Evolutionary conservation across 2,329 filamentous ascomycete genomes (phyloP), one percentile per base, ranked within the genome.

Genomic region (Myriangium duriaei): DNA sequence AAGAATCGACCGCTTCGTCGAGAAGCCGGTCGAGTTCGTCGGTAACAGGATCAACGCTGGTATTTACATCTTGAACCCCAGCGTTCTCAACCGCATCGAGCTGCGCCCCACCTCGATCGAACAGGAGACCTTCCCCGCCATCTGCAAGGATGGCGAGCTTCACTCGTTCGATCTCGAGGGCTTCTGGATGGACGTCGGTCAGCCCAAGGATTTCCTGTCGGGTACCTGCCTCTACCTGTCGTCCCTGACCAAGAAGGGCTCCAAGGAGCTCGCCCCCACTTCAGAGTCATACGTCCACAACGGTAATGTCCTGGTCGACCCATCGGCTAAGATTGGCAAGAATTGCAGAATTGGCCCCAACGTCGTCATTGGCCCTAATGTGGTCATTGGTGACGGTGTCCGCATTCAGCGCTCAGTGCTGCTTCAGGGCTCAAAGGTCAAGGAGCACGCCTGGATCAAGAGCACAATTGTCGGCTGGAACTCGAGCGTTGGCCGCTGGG

Each of bases 171-270:
- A 96, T 58, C 76, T 96, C 18, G 86, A 95, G 50, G 86, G 88
- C 51, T 96, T 92, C 76, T 96, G 88, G 88, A 96, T 96, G 88
- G 88, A 96, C 52, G 85, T 98, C 47, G 88, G 88, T 53, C 88
- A 98, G 66, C 88, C 88, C 51, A 98, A 96, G 70, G 88, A 98
- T 59, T 98, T 96, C 74, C 71, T 98, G 40, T 85, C 81, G 14
- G 88, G 88, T 46, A 96, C 91, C 45, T 96, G 88, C 66, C 73
- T 98, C 45, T 96, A 95, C 68, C 82, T 98, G 37, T 86, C 84
- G 32, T 93, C 85, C 3, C 74, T 96, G 43, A 74, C 86, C 42
- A 94, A 94, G 75, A 86, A 82, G 66, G 76, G 78, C 58, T 83
- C 84, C 56, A 87, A 92, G 67, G 72, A 82, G 44, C 81, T 96